Evolutionary conservation across 2,329 filamentous ascomycete species (phyloP), one percentile per base, ranked within the genome.

Genomic region (Colletotrichum salicis): DNA sequence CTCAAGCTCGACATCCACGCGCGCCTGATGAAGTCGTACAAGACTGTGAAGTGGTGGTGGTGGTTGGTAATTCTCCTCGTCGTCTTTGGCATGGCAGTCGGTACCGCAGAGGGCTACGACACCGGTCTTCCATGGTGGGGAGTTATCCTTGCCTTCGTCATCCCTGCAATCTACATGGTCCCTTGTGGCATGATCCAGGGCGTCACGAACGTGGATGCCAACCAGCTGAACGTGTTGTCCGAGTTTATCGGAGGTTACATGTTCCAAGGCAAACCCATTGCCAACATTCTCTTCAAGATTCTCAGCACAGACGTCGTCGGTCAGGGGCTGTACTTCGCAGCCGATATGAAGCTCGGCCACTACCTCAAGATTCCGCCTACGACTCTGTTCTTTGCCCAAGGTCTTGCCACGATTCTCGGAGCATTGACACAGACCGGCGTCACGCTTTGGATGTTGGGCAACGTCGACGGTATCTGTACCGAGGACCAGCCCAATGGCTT

Each of bases 121-220:
- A 87, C 88, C 2, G 83, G 89, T 3, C 80, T 90, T 10, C 86
- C 83, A 0, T 93, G 91, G 91, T 94, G 83, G 70, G 84, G 84
- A 12, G 76, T 86, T 27, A 73, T 77, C 4, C 76, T 86, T 3
- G 82, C 81, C 56, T 83, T 86, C 59, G 78, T 85, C 27, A 76
- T 86, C 0, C 84, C 84, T 0, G 76, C 84, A 5, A 27, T 71
- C 3, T 71, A 71, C 24, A 68, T 71, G 69, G 35, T 71, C 90
- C 91, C 91, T 0, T 90, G 91, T 61, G 85, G 85, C 5, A 84
- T 86, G 58, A 80, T 86, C 52, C 76, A 78, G 41, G 80, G 83
- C 29, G 85, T 83, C 59, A 86, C 84, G 0, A 83, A 83, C 4
- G 77, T 82, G 15, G 77, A 82, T 33, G 79, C 83, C 11, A 91